Conservation (phyloP, 2,329 filamentous ascomycete species). For the Colletotrichum eremochloae region DNA sequence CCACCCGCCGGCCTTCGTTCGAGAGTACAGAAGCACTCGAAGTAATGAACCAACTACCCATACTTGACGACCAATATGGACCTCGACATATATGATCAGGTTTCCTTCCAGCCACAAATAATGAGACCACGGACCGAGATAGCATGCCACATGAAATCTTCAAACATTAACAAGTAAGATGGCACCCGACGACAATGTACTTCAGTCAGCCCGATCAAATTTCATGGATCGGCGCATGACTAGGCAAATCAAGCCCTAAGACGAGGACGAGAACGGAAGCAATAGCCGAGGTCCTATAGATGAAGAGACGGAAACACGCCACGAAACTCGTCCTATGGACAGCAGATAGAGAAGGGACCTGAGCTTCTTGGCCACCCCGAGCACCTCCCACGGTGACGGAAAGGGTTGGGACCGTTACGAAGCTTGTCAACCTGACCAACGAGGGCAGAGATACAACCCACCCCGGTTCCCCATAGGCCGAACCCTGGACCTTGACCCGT, state of each 20-base stretch:
- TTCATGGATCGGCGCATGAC: not conserved
- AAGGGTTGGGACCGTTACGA: not conserved
- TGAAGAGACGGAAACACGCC: constrained; percentile 18
- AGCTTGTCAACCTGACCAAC: constrained; percentile 10
- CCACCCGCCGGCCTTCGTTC: not conserved
- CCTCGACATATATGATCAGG: not conserved
- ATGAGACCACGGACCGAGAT: not conserved
- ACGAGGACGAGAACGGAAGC: not conserved
- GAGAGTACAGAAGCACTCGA: not conserved
- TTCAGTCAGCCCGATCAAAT: not conserved
- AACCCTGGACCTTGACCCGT: not conserved
- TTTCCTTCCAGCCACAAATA: not conserved
- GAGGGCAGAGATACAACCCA: not conserved
- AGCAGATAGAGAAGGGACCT: constrained; percentile 1
- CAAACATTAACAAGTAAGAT: not conserved
- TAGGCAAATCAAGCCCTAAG: not conserved
- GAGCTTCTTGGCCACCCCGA: constrained; percentile 1
- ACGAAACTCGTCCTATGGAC: constrained; percentile 2
- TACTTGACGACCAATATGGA: not conserved
- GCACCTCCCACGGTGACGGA: constrained; percentile 2
- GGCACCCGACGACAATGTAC: not conserved
- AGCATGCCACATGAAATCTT: not conserved
- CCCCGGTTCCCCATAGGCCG: not conserved
- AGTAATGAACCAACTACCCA: not conserved
- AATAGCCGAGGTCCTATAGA: constrained; percentile 23